Evolutionary conservation across 768 basidiomycete genomes (phyloP), one percentile per base, ranked within the genome.

Genomic region (Podaxis rugospora): DNA sequence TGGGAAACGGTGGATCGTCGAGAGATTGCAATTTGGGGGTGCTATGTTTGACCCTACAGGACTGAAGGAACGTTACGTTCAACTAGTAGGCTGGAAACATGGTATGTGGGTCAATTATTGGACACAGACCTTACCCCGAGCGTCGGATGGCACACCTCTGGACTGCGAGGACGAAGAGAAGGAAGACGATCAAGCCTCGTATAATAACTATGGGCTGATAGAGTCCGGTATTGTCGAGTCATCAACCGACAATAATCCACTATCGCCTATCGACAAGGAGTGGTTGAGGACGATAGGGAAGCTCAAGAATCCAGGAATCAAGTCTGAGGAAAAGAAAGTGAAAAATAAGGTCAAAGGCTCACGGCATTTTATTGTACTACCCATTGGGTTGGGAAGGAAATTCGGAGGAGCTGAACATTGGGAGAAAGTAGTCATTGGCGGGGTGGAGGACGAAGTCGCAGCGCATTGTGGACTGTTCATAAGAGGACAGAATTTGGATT

Each of bases 81-180:
- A 63, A 11, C 71, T 87, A 16, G 78, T 81, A 5, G 69, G 63
- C 0, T 85, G 85, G 83, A 70, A 73, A 37, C 76, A 78, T n/a
- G 81, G 81, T 2, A 47, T 78, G 37, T 86, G 84, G 85, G 70
- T 83, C 10, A 85, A 85, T 67, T 86, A 83, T 64, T 87, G 82
- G 81, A 85, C 83, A n/a, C 73, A 77, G 54, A 83, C 83, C 0
- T 56, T 70, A 9, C 66, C 75, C 32, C 55, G 64, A 28, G 9
- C 18, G 18, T 21, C 51, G 13, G 59, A 28, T 2, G 21, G 32
- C 18, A 25, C 18, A 13, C n/a, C 14, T 5, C 36, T 21, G 35
- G 53, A 64, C n/a, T 53, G 62, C 36, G 66, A 52, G 28, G 61
- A 39, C 16, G 53, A 53, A 23, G 42, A 50, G 35, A 53, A 66